phyloP scores from a whole-genome alignment of 352 stramenopile species.

The Aphanomyces cochlioides region DNA sequence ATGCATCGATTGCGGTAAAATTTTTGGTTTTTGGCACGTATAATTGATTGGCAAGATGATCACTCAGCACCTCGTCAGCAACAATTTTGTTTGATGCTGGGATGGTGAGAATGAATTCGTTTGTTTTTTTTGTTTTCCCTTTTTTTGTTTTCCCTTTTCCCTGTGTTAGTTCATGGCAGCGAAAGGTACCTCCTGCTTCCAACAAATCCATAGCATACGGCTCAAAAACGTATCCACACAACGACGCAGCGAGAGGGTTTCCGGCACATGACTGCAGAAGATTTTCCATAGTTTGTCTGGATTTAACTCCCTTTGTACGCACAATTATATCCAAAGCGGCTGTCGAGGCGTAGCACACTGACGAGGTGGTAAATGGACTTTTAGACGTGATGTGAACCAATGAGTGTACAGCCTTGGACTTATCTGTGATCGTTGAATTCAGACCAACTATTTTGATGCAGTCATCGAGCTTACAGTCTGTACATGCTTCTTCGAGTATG shows the following conservation, averaged over 20 bases:
- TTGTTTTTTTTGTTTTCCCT: slow-evolving; percentile 3
- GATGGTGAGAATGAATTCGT: not conserved
- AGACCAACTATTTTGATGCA: slow-evolving; percentile 38
- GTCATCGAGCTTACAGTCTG: slow-evolving; percentile 37
- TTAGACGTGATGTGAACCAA: slow-evolving; percentile 42
- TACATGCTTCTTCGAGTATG: slow-evolving; percentile 33
- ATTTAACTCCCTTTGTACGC: slow-evolving; percentile 33
- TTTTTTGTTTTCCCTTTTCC: not conserved
- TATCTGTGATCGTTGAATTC: slow-evolving; percentile 35
- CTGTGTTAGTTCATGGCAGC: slow-evolving; percentile 14
- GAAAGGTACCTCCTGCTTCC: slow-evolving; percentile 34
- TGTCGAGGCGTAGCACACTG: slow-evolving; percentile 38
- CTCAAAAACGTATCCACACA: slow-evolving; percentile 44
- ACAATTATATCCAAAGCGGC: slow-evolving; percentile 42
- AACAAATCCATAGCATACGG: slow-evolving; percentile 39
- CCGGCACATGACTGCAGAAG: slow-evolving; percentile 37
- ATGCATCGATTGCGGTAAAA: slow-evolving; percentile 38
- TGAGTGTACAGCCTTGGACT: slow-evolving; percentile 36
- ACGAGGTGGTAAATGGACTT: slow-evolving; percentile 34
- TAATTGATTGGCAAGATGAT: slow-evolving; percentile 33
- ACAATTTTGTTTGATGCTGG: not conserved
- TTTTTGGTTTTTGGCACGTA: slow-evolving; percentile 37
- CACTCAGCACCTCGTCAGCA: not conserved
- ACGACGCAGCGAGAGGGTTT: slow-evolving; percentile 35
- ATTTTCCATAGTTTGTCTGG: slow-evolving; percentile 34